Evolutionary conservation across 208 protist species (phyloP).

Genomic region (Balamuthia mandrillaris): DNA sequence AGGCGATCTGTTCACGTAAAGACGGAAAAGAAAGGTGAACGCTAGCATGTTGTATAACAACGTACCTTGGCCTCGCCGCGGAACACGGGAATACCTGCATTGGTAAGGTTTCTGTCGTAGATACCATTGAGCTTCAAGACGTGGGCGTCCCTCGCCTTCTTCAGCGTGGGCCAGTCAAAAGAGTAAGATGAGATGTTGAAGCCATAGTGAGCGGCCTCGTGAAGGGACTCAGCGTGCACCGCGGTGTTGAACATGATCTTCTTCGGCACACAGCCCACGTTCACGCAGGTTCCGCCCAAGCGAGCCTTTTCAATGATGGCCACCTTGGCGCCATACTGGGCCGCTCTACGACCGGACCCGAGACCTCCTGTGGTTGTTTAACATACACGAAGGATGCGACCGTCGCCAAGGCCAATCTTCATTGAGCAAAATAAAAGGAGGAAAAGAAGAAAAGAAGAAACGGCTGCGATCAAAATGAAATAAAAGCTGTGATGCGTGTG

Average conservation of each 20-base stretch:
- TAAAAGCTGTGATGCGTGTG: too few relatives aligned
- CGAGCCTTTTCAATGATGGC: background rate
- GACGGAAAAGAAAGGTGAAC: too few relatives aligned
- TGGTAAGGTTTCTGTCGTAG: constrained; percentile 65
- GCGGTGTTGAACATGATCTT: constrained; percentile 45
- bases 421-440: too few relatives aligned
- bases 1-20: too few relatives aligned
- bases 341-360: background rate
- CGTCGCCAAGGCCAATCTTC: too few relatives aligned
- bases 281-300: background rate
- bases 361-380: background rate
- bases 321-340: background rate
- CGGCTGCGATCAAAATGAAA: too few relatives aligned
- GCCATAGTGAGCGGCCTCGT: constrained; percentile 68
- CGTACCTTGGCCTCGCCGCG: too few relatives aligned
- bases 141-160: constrained; percentile 64
- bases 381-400: too few relatives aligned
- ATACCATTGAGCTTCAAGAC: constrained; percentile 69
- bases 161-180: constrained; percentile 57
- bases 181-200: constrained; percentile 25
- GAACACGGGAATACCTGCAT: too few relatives aligned
- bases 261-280: background rate
- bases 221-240: constrained; percentile 47
- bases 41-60: too few relatives aligned
- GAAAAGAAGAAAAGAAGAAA: too few relatives aligned